Conservation (phyloP, 2,329 filamentous ascomycete species). For the Fusarium kyushuense region DNA sequence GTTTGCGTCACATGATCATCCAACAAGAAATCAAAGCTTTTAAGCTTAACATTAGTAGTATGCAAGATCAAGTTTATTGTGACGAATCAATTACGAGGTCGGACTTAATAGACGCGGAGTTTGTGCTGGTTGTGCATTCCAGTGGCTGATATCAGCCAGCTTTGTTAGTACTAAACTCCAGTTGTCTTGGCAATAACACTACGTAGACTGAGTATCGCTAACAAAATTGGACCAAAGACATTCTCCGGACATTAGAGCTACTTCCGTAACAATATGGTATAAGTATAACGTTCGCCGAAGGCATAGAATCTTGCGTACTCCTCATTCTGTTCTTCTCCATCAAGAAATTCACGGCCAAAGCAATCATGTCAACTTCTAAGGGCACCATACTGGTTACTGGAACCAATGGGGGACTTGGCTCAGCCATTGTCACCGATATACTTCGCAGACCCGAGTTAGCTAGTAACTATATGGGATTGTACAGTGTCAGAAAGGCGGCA, state of each 20-base stretch:
- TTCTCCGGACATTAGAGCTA: not conserved
- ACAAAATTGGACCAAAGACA: conserved; percentile 18
- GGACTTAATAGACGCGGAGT: not conserved
- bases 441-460: conserved; percentile 48
- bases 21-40: not conserved
- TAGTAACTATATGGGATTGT: conserved; percentile 52
- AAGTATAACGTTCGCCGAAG: conserved; percentile 12
- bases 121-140: not conserved
- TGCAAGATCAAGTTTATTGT: not conserved
- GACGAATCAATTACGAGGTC: not conserved
- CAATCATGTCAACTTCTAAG: conserved; percentile 31
- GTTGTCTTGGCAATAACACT: not conserved
- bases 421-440: conserved; percentile 50
- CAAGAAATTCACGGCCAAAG: not conserved
- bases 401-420: conserved; percentile 56
- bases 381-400: conserved; percentile 55
- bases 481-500: conserved; percentile 52
- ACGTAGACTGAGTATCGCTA: conserved; percentile 8
- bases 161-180: conserved; percentile 16
- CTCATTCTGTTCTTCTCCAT: not conserved
- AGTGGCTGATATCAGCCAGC: conserved; percentile 46
- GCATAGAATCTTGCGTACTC: not conserved
- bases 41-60: not conserved
- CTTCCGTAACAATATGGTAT: conserved; percentile 18
- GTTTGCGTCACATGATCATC: no score